These are phyloP conservation scores for Lentinus tigrinus DNA, from an alignment of 768 basidiomycete genomes.

Conservation along the genomic window DNA sequence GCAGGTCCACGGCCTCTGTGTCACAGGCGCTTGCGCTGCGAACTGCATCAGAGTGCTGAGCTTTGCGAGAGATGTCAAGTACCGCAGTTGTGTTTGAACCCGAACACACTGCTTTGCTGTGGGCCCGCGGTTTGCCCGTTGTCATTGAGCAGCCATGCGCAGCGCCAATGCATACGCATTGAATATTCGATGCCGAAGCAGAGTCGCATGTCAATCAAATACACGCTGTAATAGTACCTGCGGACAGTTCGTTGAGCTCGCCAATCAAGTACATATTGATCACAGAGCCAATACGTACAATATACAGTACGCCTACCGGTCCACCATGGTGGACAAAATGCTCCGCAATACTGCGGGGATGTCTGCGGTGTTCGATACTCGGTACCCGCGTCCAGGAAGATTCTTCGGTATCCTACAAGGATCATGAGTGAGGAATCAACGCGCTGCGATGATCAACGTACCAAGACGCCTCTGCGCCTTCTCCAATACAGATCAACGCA, in stretches of 20 bases:
- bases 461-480: slow-evolving; percentile 66
- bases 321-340: slow-evolving; percentile 44
- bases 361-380: slow-evolving; percentile 59
- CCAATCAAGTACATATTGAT: background rate
- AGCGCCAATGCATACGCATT: background rate
- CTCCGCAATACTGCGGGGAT: slow-evolving; percentile 64
- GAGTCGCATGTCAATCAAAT: background rate
- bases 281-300: background rate
- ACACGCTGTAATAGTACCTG: background rate
- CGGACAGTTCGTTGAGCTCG: background rate
- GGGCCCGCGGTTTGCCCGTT: too few species aligned
- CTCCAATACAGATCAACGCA: slow-evolving; percentile 67
- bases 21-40: too few species aligned
- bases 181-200: background rate
- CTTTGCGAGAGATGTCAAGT: too few species aligned
- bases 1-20: too few species aligned
- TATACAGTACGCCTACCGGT: slow-evolving; percentile 3
- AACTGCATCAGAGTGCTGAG: too few species aligned
- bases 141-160: background rate
- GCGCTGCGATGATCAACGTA: slow-evolving; percentile 26
- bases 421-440: background rate
- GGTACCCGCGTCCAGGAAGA: slow-evolving; percentile 61
- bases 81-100: too few species aligned
- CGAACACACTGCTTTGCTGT: too few species aligned
- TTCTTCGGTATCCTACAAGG: slow-evolving; percentile 53